Percentiles rank a stretch among this genome's conserved stretches.
phyloP scores from a whole-genome alignment of 1,284 basidiomycete genomes.

The Porogramme epimiltina region DNA sequence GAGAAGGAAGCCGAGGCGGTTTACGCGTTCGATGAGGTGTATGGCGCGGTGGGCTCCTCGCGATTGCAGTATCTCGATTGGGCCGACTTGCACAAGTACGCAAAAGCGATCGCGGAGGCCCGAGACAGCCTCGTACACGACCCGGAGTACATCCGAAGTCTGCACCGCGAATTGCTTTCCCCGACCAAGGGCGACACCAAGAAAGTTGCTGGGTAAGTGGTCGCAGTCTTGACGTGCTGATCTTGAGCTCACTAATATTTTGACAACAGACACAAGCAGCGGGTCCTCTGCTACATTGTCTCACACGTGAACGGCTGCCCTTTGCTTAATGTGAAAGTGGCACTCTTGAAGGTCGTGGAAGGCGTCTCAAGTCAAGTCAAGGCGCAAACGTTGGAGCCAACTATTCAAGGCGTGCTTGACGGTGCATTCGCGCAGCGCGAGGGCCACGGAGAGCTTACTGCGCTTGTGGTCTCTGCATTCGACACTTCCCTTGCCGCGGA shows the following conservation, averaged over 20 bases:
- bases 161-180: slow-evolving; percentile 66
- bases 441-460: slow-evolving; percentile 38
- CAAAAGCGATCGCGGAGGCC: slow-evolving; percentile 54
- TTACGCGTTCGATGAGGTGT: slow-evolving; percentile 84
- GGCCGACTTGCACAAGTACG: slow-evolving; percentile 70
- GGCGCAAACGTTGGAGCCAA: slow-evolving; percentile 63
- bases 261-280: slow-evolving; percentile 66
- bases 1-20: slow-evolving; percentile 56
- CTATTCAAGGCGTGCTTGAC: slow-evolving; percentile 50
- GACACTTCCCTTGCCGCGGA: slow-evolving; percentile 47
- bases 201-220: slow-evolving; percentile 62
- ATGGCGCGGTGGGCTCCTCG: slow-evolving; percentile 63
- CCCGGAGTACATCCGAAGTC: slow-evolving; percentile 55
- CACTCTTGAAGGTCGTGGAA: slow-evolving; percentile 62
- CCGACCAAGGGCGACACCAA: slow-evolving; percentile 54
- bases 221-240: slow-evolving; percentile 1
- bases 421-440: slow-evolving; percentile 18
- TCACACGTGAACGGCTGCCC: slow-evolving; percentile 79
- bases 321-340: slow-evolving; percentile 49
- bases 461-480: slow-evolving; percentile 56
- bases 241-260: slow-evolving; percentile 8
- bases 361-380: slow-evolving; percentile 68
- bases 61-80: slow-evolving; percentile 81
- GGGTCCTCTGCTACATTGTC: slow-evolving; percentile 77
- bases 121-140: slow-evolving; percentile 75